Conservation (phyloP, 495 filamentous ascomycete genomes). For the Aspergillus baeticus region DNA sequence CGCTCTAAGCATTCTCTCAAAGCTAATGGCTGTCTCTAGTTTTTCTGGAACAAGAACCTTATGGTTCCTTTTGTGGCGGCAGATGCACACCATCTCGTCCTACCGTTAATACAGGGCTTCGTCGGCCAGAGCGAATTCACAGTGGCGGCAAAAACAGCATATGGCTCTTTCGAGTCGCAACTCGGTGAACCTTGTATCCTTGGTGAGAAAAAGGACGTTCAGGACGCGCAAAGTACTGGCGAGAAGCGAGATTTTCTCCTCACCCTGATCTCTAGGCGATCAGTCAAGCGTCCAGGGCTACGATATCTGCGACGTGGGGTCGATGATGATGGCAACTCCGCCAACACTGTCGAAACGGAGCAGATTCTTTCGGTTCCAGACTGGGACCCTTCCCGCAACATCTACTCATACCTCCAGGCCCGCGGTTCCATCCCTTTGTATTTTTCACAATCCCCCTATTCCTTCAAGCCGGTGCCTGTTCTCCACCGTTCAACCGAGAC, state of each 20-base stretch:
- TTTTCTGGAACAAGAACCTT: conserved; percentile 87
- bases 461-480: conserved; percentile 82
- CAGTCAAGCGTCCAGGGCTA: conserved; percentile 78
- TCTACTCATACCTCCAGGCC: conserved; percentile 81
- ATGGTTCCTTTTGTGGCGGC: conserved; percentile 69
- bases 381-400: conserved; percentile 60
- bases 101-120: conserved; percentile 93
- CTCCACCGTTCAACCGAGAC: conserved; percentile 72
- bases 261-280: conserved; percentile 84
- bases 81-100: conserved; percentile 58
- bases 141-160: conserved; percentile 42
- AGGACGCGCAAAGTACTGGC: conserved; percentile 22
- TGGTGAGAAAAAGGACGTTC: conserved; percentile 32
- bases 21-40: conserved; percentile 46
- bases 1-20: not conserved
- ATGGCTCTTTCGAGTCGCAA: conserved; percentile 11
- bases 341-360: conserved; percentile 93
- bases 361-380: conserved; percentile 73
- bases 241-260: conserved; percentile 60
- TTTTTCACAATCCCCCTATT: conserved; percentile 90
- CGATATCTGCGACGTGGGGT: conserved; percentile 90
- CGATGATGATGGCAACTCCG: conserved; percentile 81
- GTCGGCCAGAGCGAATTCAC: conserved; percentile 84
- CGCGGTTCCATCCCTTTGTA: conserved; percentile 88
- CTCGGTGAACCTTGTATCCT: conserved; percentile 31